These are phyloP conservation scores for Lasiosphaeria miniovina DNA, from an alignment of 495 filamentous ascomycete genomes.

Conservation along the genomic window DNA sequence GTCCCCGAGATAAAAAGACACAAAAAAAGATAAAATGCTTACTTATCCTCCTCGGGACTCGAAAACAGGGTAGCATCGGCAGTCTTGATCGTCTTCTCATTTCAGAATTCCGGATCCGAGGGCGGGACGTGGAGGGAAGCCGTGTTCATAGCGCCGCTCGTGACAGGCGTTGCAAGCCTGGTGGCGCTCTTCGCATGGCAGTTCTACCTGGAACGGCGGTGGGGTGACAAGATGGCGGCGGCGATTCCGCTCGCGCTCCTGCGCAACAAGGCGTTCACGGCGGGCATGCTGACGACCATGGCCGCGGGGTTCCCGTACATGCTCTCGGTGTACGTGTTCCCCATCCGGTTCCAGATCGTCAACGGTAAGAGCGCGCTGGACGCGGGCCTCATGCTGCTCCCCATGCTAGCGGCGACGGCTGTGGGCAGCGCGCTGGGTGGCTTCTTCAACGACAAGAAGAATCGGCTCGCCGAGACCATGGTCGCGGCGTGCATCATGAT, in stretches of 20 bases:
- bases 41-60: no score
- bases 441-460: conserved; percentile 30
- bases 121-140: conserved; percentile 38
- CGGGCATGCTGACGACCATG: conserved; percentile 41
- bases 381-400: conserved; percentile 59
- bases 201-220: conserved; percentile 23
- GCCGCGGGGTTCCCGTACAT: conserved; percentile 57
- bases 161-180: conserved; percentile 40
- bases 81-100: conserved; percentile 56
- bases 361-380: conserved; percentile 44
- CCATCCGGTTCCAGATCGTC: conserved; percentile 57
- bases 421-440: conserved; percentile 46
- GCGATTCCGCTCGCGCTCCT: conserved; percentile 30
- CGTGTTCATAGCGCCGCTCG: conserved; percentile 45
- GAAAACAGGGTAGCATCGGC: conserved; percentile 44
- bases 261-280: conserved; percentile 29
- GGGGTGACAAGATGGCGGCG: conserved; percentile 18
- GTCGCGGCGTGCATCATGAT: conserved; percentile 31
- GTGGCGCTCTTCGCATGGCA: conserved; percentile 45
- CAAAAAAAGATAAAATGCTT: background rate
- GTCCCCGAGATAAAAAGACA: background rate
- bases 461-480: conserved; percentile 36
- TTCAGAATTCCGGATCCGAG: conserved; percentile 52
- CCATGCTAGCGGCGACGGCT: conserved; percentile 49
- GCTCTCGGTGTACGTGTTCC: conserved; percentile 53